Conservation (phyloP, 345 rosid genomes). For the Syzygium aromaticum region DNA sequence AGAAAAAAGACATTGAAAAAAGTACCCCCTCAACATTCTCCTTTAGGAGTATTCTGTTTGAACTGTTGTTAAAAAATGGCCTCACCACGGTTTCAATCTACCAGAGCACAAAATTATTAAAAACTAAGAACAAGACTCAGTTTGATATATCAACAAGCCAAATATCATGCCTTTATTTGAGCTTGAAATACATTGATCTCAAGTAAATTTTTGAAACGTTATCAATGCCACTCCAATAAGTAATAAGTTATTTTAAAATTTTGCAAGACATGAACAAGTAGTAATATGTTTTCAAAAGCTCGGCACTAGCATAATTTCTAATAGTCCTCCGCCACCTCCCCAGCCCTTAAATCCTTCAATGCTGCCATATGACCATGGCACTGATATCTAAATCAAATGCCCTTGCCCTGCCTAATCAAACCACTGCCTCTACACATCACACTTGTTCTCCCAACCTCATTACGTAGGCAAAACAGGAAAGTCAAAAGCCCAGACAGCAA, state of each 20-base stretch:
- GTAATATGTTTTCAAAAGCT: not conserved
- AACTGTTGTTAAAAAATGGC: not conserved
- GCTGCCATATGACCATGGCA: not conserved
- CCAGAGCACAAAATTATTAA: not conserved
- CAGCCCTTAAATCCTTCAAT: not conserved
- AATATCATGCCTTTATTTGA: not conserved
- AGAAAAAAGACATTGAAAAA: not conserved
- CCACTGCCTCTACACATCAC: not conserved
- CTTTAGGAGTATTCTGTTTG: not conserved
- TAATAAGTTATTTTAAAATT: not conserved
- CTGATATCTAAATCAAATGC: not conserved
- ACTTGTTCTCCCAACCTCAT: not conserved
- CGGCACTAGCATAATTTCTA: not conserved
- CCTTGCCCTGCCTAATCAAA: not conserved
- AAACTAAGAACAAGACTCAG: not conserved
- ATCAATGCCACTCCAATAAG: not conserved
- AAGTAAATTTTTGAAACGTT: not conserved
- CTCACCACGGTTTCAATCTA: not conserved
- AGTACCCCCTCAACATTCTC: not conserved
- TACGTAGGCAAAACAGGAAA: not conserved
- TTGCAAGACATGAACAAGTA: not conserved
- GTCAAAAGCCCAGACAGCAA: not conserved
- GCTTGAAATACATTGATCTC: not conserved
- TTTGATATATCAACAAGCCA: not conserved
- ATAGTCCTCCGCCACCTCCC: not conserved